Evolutionary conservation across 495 filamentous ascomycete species (phyloP), one percentile per base, ranked within the genome.

Genomic region (Aspergillus leporis): DNA sequence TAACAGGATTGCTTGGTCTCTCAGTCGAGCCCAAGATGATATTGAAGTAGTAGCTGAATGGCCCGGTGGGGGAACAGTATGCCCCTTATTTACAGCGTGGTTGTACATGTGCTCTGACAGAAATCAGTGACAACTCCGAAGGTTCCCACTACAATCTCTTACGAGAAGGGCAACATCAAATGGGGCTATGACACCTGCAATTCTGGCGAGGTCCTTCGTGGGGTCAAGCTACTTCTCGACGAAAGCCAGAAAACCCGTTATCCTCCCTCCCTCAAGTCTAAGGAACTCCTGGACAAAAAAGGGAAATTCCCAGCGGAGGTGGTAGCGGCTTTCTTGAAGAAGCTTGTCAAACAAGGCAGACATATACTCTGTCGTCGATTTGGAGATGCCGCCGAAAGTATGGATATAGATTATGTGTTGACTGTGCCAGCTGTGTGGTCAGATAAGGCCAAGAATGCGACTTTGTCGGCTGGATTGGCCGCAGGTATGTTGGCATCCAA

Each of bases 351-450:
- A 2, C 76, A 84, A 61, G 48, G 53, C 0, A 57, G 63, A 23
- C 13, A 43, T 1, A 31, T 67, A 21, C 38, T 74, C 43, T 50
- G 66, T 14, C 57, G 69, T 25, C 73, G 79, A 43, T 66, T 78
- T 19, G 74, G 71, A 0, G 51, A 38, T 14, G 48, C 57, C 0
- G 3, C 57, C n/a, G 18, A 55, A 2, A 53, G 41, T 0, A 64
- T 70, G 43, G 32, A 62, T 4, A 30, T 77, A 12, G 61, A 71
- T 4, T 81, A 76, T 53, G 58, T 78, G 14, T 47, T 86, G 5
- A 85, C 83, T 0, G 80, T 85, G 4, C 82, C 83, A 0, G 83
- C 81, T 0, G 75, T 84, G 0, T 85, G 81, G 82, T 78, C 76
- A 16, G 79, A 82, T 45, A 70, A 66, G 28, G 80, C 77, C 5